Evolutionary conservation across 192 early-diverging fungal species (phyloP), one percentile per base, ranked within the genome.

Genomic region (Backusella circina): DNA sequence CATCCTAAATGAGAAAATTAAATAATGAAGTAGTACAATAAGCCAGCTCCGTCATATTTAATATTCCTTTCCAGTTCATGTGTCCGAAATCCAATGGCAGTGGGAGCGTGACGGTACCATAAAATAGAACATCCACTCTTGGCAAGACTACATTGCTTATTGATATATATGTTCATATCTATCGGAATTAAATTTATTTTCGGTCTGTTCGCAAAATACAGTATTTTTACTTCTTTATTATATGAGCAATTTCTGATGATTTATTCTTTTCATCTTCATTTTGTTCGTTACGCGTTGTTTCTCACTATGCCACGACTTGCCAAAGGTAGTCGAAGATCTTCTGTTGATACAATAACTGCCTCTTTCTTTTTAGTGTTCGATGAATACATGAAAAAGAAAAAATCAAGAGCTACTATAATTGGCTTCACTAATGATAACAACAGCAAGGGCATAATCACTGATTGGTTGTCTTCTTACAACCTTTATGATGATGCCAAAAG

Each of bases 101-200:
- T 61, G 23, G 12, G 54, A 9, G 26, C 0, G 26, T 28, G 26
- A 28, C 54, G 54, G 54, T 61, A 12, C 54, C 54, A 26, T 61
- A 61, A 61, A 61, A 28, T 8, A 12, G 26, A 26, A 3, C 54
- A 28, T 61, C 9, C 54, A 61, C 23, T 61, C 54, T 61, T 61
- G 54, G 54, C 54, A 26, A 61, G 21, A 23, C 21, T n/a, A n/a
- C 21, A 23, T 23, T 54, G 51, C 9, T n/a, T 26, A n/a, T 13
- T 61, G 54, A 28, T 61, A 26, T 28, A 61, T 61, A 26, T 28
- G 28, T 28, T 61, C n/a, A 26, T 21, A 54, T 21, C 21, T 23
- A 26, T 61, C 54, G 54, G 54, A 61, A 61, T 61, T 61, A 61
- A 61, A 61, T 21, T 61, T 61, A n/a, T 12, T 61, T 61, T 61